Evolutionary conservation across 2,329 filamentous ascomycete species (phyloP).

Genomic region (Fusarium sp.): DNA sequence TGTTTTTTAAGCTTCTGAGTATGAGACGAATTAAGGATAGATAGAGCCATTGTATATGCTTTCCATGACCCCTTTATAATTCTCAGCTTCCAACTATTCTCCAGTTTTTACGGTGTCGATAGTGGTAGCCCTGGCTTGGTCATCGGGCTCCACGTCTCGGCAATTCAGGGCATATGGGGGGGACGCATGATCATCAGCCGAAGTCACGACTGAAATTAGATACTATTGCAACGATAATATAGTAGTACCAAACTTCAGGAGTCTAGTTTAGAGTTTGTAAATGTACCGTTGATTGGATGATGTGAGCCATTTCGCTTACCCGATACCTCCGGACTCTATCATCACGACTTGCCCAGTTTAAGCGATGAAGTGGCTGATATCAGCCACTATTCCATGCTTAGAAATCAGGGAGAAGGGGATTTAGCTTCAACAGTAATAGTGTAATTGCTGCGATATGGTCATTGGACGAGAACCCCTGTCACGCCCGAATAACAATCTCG

Average conservation of each 20-base stretch:
- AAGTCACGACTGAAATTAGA: accelerated
- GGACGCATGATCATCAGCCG: not conserved
- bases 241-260: accelerated
- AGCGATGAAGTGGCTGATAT: not conserved
- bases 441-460: accelerated
- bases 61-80: not conserved
- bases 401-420: not conserved
- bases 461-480: accelerated
- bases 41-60: accelerated
- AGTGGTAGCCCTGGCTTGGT: not conserved
- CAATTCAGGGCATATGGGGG: too few relatives aligned
- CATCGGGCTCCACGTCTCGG: not conserved
- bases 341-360: accelerated
- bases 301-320: not conserved
- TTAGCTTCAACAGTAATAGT: too few relatives aligned
- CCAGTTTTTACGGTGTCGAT: too few relatives aligned
- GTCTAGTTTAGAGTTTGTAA: accelerated
- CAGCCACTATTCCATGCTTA: accelerated
- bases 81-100: accelerated
- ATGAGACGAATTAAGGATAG: too few relatives aligned
- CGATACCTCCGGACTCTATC: accelerated
- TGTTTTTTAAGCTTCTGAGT: too few relatives aligned
- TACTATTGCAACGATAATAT: accelerated
- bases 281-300: not conserved
- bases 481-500: too few relatives aligned